Base-by-base conservation (phyloP, 768 basidiomycete genomes). In the Hirschioporus abietinus region DNA sequence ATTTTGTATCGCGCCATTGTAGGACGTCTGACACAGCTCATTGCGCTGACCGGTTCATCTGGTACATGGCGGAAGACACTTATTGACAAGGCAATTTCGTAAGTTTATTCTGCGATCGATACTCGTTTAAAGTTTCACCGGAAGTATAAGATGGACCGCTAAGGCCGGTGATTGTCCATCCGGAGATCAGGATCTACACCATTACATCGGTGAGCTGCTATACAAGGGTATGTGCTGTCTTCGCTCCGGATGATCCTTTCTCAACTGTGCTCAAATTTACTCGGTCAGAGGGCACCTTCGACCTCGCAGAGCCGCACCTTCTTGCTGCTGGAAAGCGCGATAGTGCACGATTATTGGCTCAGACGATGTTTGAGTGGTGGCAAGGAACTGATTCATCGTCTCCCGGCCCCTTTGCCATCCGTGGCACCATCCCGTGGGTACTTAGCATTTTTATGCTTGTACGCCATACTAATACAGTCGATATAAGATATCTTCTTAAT, bases 1-100 rank as follows among this genome's bases (percentile, higher is more conserved):
- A n/a, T 35, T 35, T 35, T 20, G 23, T 10, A 42, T 35, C 42
- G 12, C 61, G 17, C 30, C 24, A 35, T 17, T 64, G 35, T 69
- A 96, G 95, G 91, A 69, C 88, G 90, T 71, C 73, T 98, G 70
- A 96, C 93, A 35, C 96, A 99, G 74, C 83, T 99, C 60, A 91
- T 98, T 72, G 95, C 94, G 9, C 80, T 98, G 65, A 86, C 89
- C 63, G 93, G 94, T 3, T 72, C 92, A 0, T 78, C 81, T 17
- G 95, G 93, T 15, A 74, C 88, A 35, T 99, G 96, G 97, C 82
- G 96, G 67, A 96, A 95, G 80, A 94, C 92, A 0, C 78, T 95
- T 63, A 90, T 94, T 42, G 93, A 95, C 72, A 90, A 87, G 74
- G 80, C 92, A 15, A 82, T 98, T 74, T 84, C 89, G 95, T 96